These are phyloP conservation scores for Tricholoma flavovirens DNA, from an alignment of 768 basidiomycete species.

Conservation along the genomic window DNA sequence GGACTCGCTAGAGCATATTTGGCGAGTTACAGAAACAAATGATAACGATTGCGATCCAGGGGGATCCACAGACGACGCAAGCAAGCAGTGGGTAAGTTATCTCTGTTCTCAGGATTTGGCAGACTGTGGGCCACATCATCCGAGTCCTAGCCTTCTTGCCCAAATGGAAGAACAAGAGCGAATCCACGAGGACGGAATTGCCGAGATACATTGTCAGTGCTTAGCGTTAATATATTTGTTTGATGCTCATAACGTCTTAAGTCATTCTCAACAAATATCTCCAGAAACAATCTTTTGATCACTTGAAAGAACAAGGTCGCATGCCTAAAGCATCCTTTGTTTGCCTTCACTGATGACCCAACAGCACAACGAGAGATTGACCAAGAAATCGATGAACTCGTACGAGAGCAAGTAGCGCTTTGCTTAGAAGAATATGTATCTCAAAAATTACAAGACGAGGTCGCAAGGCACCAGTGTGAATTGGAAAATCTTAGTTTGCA, in stretches of 20 bases:
- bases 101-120: background rate
- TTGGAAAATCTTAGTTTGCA: constrained; percentile 40
- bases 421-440: constrained; percentile 45
- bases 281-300: constrained; percentile 36
- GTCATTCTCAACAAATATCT: constrained; percentile 44
- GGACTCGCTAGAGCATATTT: constrained; percentile 32
- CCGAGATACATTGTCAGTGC: constrained; percentile 44
- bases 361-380: constrained; percentile 45
- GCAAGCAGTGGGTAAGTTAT: constrained; percentile 36
- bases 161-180: constrained; percentile 40
- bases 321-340: background rate
- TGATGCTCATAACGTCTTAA: constrained; percentile 13
- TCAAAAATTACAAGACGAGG: constrained; percentile 41
- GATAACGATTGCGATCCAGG: constrained; percentile 34
- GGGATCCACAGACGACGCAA: constrained; percentile 31
- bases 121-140: background rate
- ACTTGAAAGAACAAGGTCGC: constrained; percentile 42
- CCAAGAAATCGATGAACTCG: constrained; percentile 43
- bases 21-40: constrained; percentile 41
- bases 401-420: constrained; percentile 43
- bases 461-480: constrained; percentile 37
- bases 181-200: constrained; percentile 36
- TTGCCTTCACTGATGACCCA: constrained; percentile 1
- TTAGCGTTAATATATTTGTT: background rate
- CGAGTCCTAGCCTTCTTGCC: constrained; percentile 38